Conservation (phyloP, 2,329 filamentous ascomycete species). For the Apiospora pterosperma region DNA sequence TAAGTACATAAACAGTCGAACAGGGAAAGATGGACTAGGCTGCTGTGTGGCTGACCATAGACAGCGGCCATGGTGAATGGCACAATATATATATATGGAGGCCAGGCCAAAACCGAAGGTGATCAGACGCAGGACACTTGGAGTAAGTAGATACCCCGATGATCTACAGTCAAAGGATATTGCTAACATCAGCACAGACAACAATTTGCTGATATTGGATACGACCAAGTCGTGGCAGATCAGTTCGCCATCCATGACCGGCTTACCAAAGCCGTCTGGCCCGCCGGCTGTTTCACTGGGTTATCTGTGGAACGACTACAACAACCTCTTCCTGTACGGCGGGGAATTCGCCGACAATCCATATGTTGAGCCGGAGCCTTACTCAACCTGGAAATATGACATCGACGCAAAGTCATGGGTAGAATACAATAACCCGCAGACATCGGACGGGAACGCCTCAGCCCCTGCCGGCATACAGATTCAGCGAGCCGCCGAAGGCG, state of each 20-base stretch:
- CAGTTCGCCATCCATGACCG: slow-evolving; percentile 57
- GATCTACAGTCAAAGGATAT: neutral
- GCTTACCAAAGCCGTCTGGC: slow-evolving; percentile 61
- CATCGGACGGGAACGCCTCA: slow-evolving; percentile 61
- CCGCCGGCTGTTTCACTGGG: slow-evolving; percentile 70
- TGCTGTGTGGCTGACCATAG: neutral
- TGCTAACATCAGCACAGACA: slow-evolving; percentile 43
- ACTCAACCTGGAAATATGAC: slow-evolving; percentile 69
- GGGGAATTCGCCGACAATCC: slow-evolving; percentile 69
- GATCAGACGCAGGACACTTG: slow-evolving; percentile 63
- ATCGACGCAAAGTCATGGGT: slow-evolving; percentile 58
- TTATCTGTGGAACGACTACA: slow-evolving; percentile 72
- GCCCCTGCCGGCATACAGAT: slow-evolving; percentile 52
- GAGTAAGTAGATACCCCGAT: slow-evolving; percentile 47
- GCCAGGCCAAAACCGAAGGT: slow-evolving; percentile 55
- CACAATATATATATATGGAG: slow-evolving; percentile 74
- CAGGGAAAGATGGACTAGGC: no score
- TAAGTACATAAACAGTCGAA: slow-evolving; percentile 19
- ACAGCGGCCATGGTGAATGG: slow-evolving; percentile 68
- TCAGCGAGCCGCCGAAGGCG: slow-evolving; percentile 70
- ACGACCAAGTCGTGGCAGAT: slow-evolving; percentile 71
- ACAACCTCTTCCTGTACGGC: slow-evolving; percentile 70
- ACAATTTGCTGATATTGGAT: slow-evolving; percentile 70
- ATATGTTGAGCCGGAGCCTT: slow-evolving; percentile 49
- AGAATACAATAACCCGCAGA: slow-evolving; percentile 58